Evolutionary conservation across 2,329 filamentous ascomycete genomes (phyloP).

Genomic region (Scedosporium aurantiacum): DNA sequence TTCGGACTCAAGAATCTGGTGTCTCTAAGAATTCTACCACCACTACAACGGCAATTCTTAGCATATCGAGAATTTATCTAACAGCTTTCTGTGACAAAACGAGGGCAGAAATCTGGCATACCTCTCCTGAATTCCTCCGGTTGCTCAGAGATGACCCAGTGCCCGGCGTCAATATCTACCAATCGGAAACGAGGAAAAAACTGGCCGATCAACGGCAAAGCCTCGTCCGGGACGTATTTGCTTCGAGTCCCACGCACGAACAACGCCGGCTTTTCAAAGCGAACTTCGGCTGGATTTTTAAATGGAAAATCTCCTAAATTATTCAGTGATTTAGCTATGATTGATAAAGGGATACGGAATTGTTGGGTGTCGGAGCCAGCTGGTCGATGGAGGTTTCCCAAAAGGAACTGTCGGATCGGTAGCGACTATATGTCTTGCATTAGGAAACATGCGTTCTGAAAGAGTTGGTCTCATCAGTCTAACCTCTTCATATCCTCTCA

Average conservation of each 20-base stretch:
- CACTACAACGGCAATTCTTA: slow-evolving; percentile 25
- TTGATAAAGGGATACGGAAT: slow-evolving; percentile 70
- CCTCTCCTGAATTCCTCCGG: slow-evolving; percentile 67
- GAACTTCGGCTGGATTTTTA: slow-evolving; percentile 53
- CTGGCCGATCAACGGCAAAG: slow-evolving; percentile 63
- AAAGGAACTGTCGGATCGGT: slow-evolving; percentile 77
- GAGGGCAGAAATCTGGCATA: slow-evolving; percentile 25
- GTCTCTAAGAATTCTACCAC: slow-evolving; percentile 49
- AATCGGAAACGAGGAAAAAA: slow-evolving; percentile 74
- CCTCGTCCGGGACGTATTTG: slow-evolving; percentile 71
- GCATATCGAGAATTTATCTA: background rate
- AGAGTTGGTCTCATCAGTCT: slow-evolving; percentile 7
- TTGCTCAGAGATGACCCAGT: slow-evolving; percentile 86
- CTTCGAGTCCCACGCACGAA: slow-evolving; percentile 71
- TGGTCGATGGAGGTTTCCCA: slow-evolving; percentile 67
- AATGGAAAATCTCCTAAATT: slow-evolving; percentile 85
- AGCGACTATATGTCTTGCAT: slow-evolving; percentile 40
- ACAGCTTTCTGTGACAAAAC: too few relatives aligned
- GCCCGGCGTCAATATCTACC: slow-evolving; percentile 65
- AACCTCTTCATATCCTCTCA: slow-evolving; percentile 62
- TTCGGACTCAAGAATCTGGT: background rate
- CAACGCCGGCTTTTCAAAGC: slow-evolving; percentile 68
- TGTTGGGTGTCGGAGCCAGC: slow-evolving; percentile 41
- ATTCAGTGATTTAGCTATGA: slow-evolving; percentile 55
- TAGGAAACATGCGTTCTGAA: background rate